Evolutionary conservation across 1,284 basidiomycete genomes (phyloP).

Genomic region (Pyrrhoderma noxium): DNA sequence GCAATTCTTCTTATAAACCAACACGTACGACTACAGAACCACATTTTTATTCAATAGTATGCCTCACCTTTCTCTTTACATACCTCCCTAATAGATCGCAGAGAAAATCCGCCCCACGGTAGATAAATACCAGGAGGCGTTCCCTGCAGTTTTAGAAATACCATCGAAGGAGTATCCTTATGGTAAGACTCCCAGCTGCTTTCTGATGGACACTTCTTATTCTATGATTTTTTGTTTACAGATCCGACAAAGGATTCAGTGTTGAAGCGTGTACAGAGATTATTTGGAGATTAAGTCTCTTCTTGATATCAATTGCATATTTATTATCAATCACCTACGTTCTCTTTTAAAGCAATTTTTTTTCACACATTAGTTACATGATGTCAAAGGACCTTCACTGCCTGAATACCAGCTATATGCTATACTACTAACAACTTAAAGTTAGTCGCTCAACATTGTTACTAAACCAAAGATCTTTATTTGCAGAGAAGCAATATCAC

Average conservation of each 20-base stretch:
- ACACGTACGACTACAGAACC: slow-evolving; percentile 53
- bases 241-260: slow-evolving; percentile 97
- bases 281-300: slow-evolving; percentile 74
- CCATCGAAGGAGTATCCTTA: slow-evolving; percentile 94
- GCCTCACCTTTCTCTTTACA: neutral
- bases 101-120: slow-evolving; percentile 95
- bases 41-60: neutral
- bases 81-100: slow-evolving; percentile 56
- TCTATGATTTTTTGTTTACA: slow-evolving; percentile 29
- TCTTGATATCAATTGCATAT: neutral
- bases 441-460: too few relatives aligned
- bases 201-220: neutral
- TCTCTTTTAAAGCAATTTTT: too few relatives aligned
- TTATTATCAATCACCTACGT: too few relatives aligned
- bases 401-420: too few relatives aligned
- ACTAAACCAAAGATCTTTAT: too few relatives aligned
- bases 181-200: slow-evolving; percentile 40
- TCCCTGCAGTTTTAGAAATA: slow-evolving; percentile 96
- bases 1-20: slow-evolving; percentile 96
- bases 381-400: too few relatives aligned
- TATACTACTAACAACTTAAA: too few relatives aligned
- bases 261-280: slow-evolving; percentile 94
- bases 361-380: too few relatives aligned
- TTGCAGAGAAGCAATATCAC: too few relatives aligned
- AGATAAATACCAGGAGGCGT: slow-evolving; percentile 92